phyloP scores from a whole-genome alignment of 345 rosid genomes.

The Acer negundo region DNA sequence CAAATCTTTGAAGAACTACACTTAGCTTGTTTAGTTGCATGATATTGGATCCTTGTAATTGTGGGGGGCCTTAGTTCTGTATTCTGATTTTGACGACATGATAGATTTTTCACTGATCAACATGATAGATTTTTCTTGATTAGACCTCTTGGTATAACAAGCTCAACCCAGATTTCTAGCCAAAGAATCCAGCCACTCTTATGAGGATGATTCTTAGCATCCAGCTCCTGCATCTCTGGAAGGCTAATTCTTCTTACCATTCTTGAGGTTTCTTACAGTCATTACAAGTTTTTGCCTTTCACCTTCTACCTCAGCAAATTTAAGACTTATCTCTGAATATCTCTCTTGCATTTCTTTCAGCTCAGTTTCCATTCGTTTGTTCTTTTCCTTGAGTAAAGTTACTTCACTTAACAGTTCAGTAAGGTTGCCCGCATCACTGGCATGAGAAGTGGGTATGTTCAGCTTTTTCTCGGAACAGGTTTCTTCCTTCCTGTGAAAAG shows the following conservation, averaged over 20 bases:
- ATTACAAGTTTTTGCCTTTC: conserved; percentile 91
- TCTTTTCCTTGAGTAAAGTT: conserved; percentile 57
- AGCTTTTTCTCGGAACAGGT: conserved; percentile 29
- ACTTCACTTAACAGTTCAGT: conserved; percentile 48
- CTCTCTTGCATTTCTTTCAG: conserved; percentile 92
- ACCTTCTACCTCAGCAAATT: conserved; percentile 94
- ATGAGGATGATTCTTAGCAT: neutral
- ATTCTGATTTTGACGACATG: neutral
- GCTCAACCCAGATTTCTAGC: conserved; percentile 5
- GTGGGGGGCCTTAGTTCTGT: neutral
- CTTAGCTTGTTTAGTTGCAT: neutral
- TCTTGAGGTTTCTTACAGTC: conserved; percentile 78
- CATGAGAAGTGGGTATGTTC: conserved; percentile 16
- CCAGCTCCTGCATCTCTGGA: conserved; percentile 8
- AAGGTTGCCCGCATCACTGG: conserved; percentile 33
- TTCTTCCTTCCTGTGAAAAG: conserved; percentile 37
- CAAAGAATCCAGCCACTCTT: conserved; percentile 19
- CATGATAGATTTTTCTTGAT: conserved; percentile 5
- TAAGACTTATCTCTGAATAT: conserved; percentile 88
- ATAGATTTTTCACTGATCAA: conserved; percentile 1
- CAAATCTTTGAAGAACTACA: neutral
- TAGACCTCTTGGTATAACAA: conserved; percentile 11
- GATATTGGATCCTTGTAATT: neutral
- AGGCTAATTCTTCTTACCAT: conserved; percentile 60
- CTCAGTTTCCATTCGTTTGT: conserved; percentile 73